Evolutionary conservation across 257 asterid species (phyloP).

Genomic region (Haberlea rhodopensis): DNA sequence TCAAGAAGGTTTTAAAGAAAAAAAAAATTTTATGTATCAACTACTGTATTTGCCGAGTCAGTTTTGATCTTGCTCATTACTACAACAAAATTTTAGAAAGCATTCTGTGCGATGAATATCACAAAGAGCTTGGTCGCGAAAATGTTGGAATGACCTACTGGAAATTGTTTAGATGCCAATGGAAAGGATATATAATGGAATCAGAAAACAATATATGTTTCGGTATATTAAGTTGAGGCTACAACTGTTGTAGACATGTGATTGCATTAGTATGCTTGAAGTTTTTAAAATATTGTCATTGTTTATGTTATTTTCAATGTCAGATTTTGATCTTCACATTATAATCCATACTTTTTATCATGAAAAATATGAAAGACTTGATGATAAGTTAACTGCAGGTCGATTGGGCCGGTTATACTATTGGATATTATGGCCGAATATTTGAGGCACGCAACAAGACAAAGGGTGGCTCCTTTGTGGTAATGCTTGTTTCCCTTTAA

Average conservation of each 20-base stretch:
- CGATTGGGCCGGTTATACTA: conserved; percentile 98
- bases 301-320: neutral
- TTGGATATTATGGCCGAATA: conserved; percentile 96
- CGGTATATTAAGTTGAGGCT: neutral
- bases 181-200: neutral
- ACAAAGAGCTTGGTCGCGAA: neutral
- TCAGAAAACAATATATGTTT: neutral
- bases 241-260: neutral
- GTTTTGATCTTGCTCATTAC: neutral
- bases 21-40: no score
- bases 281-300: no score
- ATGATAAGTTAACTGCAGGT: conserved; percentile 47
- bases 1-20: neutral
- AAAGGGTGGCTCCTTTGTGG: conserved; percentile 96
- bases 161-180: neutral
- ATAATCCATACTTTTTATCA: neutral
- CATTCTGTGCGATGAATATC: no score
- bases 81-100: neutral
- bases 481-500: conserved; percentile 31
- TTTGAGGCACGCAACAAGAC: conserved; percentile 99
- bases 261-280: neutral
- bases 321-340: neutral
- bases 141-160: neutral
- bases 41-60: neutral
- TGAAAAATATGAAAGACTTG: conserved; percentile 17